Evolutionary conservation across 73 alveolate species (phyloP), one percentile per base, ranked within the genome.

Genomic region (Paraurostyla sp.): DNA sequence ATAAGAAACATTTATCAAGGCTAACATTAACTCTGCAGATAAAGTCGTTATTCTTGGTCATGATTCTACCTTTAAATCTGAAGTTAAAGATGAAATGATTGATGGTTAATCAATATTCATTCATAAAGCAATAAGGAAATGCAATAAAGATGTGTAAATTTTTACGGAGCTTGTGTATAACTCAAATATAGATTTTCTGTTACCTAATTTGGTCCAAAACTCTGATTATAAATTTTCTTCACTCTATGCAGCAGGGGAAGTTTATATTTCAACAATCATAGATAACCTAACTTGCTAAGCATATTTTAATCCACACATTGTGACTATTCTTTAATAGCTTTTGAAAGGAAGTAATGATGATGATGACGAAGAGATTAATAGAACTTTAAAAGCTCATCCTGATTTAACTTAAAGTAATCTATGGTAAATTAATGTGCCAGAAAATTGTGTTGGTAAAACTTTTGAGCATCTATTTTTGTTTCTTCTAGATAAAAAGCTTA

Each of bases 231-330:
- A 93, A 40, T 76, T 54, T 60, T 91, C 98, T 15, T 95, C 99
- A 48, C 96, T 94, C 16, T 95, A 91, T 76, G 98, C 99, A 48
- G 95, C 99, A 0, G 99, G 99, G 57, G 98, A 97, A 85, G 99
- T 97, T 0, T 97, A 97, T 83, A 95, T 97, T 3, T 95, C 99
- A 40, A 95, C 99, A 22, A 95, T 96, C 35, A 97, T 97, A 30
- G 99, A 97, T 91, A 95, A 99, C 16, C 91, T 97, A 80, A 97
- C 99, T 35, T 97, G 99, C 82, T 95, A 97, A 91, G 95, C 99
- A 6, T 97, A 91, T 65, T 97, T 95, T 89, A 97, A 97, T 87
- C 98, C 98, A 33, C 99, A 97, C 80, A 96, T 96, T 56, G 99
- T 97, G 2, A 97, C 99, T 13, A 96, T 97, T 33, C 90, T 97